Percentiles rank a stretch among this genome's conserved stretches.
phyloP scores from a whole-genome alignment of 2,329 filamentous ascomycete species.

The Gyromitra esculenta region DNA sequence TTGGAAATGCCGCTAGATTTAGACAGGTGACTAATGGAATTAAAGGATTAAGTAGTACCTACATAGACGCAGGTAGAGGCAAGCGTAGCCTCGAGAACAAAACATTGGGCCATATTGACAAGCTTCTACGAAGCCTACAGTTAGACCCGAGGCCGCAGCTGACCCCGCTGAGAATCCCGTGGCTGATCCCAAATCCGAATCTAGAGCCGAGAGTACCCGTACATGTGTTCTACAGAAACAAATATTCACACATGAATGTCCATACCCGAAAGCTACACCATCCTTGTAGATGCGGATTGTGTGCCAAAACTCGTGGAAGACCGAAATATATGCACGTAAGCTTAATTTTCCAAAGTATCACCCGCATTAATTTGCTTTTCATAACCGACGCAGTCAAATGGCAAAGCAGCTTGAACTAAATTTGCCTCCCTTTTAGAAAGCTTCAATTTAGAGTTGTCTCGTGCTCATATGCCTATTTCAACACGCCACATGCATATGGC shows the following conservation, averaged over 20 bases:
- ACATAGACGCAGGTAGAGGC: background rate
- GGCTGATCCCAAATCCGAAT: slow-evolving; percentile 1
- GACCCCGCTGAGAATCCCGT: background rate
- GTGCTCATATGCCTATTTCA: background rate
- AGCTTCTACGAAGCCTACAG: background rate
- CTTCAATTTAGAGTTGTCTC: background rate
- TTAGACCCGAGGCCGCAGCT: background rate
- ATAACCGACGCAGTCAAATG: background rate
- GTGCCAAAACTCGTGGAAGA: too few species aligned
- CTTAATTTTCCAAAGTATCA: too few species aligned
- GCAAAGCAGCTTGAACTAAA: background rate
- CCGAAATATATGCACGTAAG: too few species aligned
- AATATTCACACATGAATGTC: background rate
- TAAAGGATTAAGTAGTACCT: background rate
- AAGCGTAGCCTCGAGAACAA: slow-evolving; percentile 1
- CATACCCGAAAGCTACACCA: background rate
- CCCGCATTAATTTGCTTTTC: background rate
- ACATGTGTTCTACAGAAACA: slow-evolving; percentile 2
- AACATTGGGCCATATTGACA: background rate
- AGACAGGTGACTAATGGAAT: slow-evolving; percentile 8
- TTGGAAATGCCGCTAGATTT: background rate
- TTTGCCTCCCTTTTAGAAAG: background rate
- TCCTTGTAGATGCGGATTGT: background rate
- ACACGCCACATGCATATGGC: background rate
- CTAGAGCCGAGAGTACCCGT: background rate